A percentile compares a stretch with the other conserved stretches of the same genome.
Conservation (phyloP, 2,329 filamentous ascomycete species). For the Nemania abortiva region DNA sequence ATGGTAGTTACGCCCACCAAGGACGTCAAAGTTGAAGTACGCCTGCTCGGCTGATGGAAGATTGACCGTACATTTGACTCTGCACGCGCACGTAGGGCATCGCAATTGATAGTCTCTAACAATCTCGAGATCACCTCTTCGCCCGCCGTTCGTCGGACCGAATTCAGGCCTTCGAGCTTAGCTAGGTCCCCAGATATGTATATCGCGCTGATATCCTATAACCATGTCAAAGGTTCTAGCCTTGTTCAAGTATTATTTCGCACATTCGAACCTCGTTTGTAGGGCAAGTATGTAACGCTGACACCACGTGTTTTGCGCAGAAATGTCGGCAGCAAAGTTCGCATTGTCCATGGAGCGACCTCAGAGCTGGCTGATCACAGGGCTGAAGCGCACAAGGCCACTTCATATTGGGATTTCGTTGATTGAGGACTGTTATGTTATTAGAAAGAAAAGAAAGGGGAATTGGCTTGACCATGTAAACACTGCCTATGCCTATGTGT, state of each 20-base stretch:
- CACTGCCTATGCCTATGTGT: not conserved
- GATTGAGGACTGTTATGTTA: constrained; percentile 14
- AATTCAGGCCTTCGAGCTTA: constrained; percentile 27
- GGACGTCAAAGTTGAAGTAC: constrained; percentile 33
- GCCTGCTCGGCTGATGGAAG: constrained; percentile 36
- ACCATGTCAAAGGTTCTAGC: constrained; percentile 28
- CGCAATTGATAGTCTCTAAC: constrained; percentile 33
- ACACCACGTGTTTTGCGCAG: constrained; percentile 30
- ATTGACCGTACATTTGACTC: constrained; percentile 34
- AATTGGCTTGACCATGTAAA: constrained; percentile 14
- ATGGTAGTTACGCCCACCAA: constrained; percentile 33
- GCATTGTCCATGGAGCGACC: constrained; percentile 19
- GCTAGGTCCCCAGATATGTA: constrained; percentile 28
- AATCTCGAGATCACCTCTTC: constrained; percentile 34
- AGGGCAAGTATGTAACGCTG: constrained; percentile 33
- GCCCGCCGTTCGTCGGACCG: constrained; percentile 27
- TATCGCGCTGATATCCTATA: constrained; percentile 33
- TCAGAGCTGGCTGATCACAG: constrained; percentile 31
- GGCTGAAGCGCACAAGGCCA: constrained; percentile 33
- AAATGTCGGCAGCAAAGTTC: constrained; percentile 33
- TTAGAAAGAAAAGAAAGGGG: constrained; percentile 12
- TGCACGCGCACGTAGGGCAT: constrained; percentile 31
- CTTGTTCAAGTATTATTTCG: constrained; percentile 28
- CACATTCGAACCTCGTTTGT: constrained; percentile 30
- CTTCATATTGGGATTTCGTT: constrained; percentile 22